Evolutionary conservation across 1,284 basidiomycete genomes (phyloP), one percentile per base, ranked within the genome.

Genomic region (Naganishia albida): DNA sequence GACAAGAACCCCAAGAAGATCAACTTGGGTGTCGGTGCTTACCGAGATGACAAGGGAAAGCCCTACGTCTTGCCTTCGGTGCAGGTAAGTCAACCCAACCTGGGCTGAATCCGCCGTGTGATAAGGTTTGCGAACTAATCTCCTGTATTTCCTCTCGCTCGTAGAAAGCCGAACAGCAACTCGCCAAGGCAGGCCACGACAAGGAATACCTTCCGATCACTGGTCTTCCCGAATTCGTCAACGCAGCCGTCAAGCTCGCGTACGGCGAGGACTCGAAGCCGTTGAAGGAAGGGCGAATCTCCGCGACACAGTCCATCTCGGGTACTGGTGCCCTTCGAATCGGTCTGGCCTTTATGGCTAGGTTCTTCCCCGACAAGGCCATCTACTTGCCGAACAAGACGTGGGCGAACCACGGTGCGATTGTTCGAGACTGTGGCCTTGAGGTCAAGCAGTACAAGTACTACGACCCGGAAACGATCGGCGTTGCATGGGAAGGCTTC

Each of bases 241-340:
- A 82, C 54, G 87, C 87, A 1, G 90, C 93, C 10, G 90, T 88
- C 26, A 87, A 86, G 74, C 82, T 97, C 66, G 87, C 96, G 67
- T 84, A 97, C 54, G 91, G 92, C 13, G 62, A 81, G 12, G 81
- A 87, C 69, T 90, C 89, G 20, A 81, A 84, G 62, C 90, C 87
- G 25, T 80, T 95, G 69, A 80, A 82, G 69, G 88, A 93, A 71
- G 83, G 82, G 50, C 85, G 89, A 55, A 86, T 86, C 73, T 88
- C 96, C 48, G 86, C 91, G 70, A 91, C 93, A 30, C 96, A 99
- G 81, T 89, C 94, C 67, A 96, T 99, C 79, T 98, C 95, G 30
- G 96, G 96, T 40, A 99, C 96, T 23, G 96, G 96, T 73, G 96
- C 96, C 38, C 89, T 99, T 68, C 87, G 96, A 70, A 93, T 99